These are phyloP conservation scores for Echites panduratus DNA, from an alignment of 257 asterid genomes.

Conservation along the genomic window DNA sequence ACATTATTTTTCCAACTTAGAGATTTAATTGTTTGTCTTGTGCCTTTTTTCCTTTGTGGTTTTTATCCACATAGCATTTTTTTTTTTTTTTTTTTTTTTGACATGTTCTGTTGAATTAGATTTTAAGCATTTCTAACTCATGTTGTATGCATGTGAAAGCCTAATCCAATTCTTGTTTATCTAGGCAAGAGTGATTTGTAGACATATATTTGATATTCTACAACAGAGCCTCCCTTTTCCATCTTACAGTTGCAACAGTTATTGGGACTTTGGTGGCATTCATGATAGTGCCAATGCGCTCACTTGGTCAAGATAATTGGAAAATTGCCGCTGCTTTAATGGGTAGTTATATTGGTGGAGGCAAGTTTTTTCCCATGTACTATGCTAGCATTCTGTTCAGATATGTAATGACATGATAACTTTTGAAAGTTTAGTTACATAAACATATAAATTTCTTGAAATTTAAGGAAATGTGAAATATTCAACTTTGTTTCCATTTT, in stretches of 20 bases:
- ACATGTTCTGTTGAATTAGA: not conserved
- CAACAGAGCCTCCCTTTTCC: conserved; percentile 9
- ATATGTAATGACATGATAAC: not conserved
- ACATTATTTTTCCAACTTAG: not conserved
- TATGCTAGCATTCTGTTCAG: not conserved
- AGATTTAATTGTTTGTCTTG: not conserved
- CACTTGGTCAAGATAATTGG: conserved; percentile 83
- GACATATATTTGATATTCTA: not conserved
- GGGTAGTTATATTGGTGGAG: conserved; percentile 95
- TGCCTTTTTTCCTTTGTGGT: not conserved
- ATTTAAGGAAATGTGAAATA: not conserved
- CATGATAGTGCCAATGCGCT: conserved; percentile 71
- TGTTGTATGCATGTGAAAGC: not conserved
- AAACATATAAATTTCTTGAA: not conserved
- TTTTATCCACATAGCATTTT: not conserved
- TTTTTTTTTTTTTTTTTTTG: not conserved
- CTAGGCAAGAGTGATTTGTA: not conserved
- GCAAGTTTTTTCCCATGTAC: conserved; percentile 25
- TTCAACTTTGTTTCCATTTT: not conserved
- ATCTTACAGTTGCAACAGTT: conserved; percentile 62
- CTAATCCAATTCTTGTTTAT: not conserved
- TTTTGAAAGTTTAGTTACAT: not conserved
- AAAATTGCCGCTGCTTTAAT: conserved; percentile 80
- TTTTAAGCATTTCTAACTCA: not conserved
- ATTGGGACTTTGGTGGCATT: conserved; percentile 70